phyloP scores from a whole-genome alignment of 345 rosid species.

The Linum tenue region DNA sequence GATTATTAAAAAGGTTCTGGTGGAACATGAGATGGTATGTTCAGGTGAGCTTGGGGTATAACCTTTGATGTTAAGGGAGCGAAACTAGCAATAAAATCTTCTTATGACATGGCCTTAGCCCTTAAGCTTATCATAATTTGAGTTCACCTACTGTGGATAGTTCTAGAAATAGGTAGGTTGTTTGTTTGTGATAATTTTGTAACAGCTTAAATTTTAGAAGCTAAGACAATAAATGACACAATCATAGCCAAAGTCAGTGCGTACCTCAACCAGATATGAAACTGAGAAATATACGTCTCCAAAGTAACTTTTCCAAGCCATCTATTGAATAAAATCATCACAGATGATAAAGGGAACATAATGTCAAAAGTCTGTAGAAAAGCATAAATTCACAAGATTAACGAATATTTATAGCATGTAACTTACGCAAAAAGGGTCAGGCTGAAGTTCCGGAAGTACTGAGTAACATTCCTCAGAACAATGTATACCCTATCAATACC shows the following conservation, averaged over 20 bases:
- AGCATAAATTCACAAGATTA: constrained; percentile 1
- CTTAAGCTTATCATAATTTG: too few species aligned
- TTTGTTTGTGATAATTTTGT: not conserved
- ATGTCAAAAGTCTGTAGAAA: not conserved
- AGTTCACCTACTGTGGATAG: too few species aligned
- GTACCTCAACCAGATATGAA: constrained; percentile 72
- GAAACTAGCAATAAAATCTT: too few species aligned
- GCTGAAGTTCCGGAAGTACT: constrained; percentile 72
- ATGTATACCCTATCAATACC: constrained; percentile 62
- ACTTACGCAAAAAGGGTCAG: constrained; percentile 93
- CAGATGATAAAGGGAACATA: not conserved
- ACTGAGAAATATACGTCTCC: constrained; percentile 8
- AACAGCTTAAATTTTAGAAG: not conserved
- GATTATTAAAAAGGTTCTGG: too few species aligned
- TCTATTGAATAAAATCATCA: constrained; percentile 5
- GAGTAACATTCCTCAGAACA: constrained; percentile 81
- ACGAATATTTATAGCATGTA: constrained; percentile 1
- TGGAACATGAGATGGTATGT: too few species aligned
- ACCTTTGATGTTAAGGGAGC: too few species aligned
- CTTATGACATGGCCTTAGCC: too few species aligned
- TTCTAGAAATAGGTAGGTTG: too few species aligned
- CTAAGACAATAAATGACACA: constrained; percentile 2
- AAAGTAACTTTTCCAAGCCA: constrained; percentile 9
- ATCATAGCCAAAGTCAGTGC: constrained; percentile 1
- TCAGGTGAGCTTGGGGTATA: too few species aligned